These are phyloP conservation scores for Candida parachauliodes DNA, from an alignment of 805 yeast genomes.

Conservation along the genomic window DNA sequence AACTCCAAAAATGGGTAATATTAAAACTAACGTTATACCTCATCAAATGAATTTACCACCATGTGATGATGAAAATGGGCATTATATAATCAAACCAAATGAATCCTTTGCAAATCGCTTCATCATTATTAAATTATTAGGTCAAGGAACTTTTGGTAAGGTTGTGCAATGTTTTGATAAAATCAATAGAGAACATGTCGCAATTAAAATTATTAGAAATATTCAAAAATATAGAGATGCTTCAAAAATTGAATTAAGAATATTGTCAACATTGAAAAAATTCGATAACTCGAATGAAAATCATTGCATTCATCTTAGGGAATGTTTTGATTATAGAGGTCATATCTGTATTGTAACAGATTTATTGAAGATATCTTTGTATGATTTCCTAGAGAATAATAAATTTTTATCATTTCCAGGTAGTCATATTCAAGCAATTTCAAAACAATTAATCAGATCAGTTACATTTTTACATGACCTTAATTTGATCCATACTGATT, in stretches of 20 bases:
- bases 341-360: conserved; percentile 95
- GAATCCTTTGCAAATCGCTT: conserved; percentile 74
- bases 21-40: conserved; percentile 38
- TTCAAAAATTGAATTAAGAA: conserved; percentile 85
- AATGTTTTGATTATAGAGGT: conserved; percentile 87
- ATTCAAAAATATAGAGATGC: conserved; percentile 95
- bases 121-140: conserved; percentile 62
- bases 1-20: conserved; percentile 35
- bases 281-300: conserved; percentile 65
- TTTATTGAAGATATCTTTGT: conserved; percentile 75
- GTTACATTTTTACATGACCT: conserved; percentile 89
- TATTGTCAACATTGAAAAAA: conserved; percentile 66
- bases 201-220: conserved; percentile 88
- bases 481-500: conserved; percentile 89
- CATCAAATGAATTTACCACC: conserved; percentile 29
- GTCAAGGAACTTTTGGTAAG: conserved; percentile 92
- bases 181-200: conserved; percentile 58
- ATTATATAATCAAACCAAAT: conserved; percentile 58
- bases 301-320: conserved; percentile 81
- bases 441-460: conserved; percentile 78
- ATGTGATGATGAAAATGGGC: conserved; percentile 71
- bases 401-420: conserved; percentile 90
- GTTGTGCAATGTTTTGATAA: conserved; percentile 81
- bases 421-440: conserved; percentile 83
- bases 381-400: conserved; percentile 85